Evolutionary conservation across 306 rosid species (phyloP).

Genomic region (Sicyos edulis): DNA sequence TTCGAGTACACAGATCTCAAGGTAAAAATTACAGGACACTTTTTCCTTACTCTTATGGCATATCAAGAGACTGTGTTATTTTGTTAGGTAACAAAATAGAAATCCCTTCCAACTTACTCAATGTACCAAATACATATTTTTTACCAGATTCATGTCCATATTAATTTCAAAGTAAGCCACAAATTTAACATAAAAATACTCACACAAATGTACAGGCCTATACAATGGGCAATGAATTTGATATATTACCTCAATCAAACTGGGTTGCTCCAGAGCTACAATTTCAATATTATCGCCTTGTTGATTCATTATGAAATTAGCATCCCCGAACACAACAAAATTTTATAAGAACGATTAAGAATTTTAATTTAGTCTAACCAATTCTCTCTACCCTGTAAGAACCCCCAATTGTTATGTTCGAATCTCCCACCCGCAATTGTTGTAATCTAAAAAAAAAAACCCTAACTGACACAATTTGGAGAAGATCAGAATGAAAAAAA

Average conservation of each 20-base stretch:
- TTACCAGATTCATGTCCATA: not conserved
- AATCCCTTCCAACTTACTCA: not conserved
- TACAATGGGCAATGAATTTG: not conserved
- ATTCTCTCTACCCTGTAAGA: not conserved
- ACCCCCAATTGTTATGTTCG: too few relatives aligned
- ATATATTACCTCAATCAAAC: constrained; percentile 58
- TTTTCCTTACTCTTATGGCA: not conserved
- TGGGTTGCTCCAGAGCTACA: constrained; percentile 49
- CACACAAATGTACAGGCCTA: not conserved
- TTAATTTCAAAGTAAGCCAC: constrained; percentile 10
- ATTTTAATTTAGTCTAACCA: not conserved
- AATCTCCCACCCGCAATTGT: too few relatives aligned
- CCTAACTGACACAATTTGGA: too few relatives aligned
- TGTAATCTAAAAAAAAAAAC: too few relatives aligned
- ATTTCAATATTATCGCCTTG: constrained; percentile 70
- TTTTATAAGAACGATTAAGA: constrained; percentile 12
- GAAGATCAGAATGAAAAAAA: too few relatives aligned
- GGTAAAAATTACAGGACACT: not conserved
- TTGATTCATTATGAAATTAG: constrained; percentile 56
- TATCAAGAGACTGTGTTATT: not conserved
- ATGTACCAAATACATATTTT: not conserved
- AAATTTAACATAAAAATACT: not conserved
- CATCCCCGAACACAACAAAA: constrained; percentile 37
- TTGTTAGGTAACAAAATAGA: not conserved
- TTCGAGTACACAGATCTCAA: not conserved